Evolutionary conservation across 2,329 filamentous ascomycete species (phyloP).

Genomic region (Alternaria incomplexa): DNA sequence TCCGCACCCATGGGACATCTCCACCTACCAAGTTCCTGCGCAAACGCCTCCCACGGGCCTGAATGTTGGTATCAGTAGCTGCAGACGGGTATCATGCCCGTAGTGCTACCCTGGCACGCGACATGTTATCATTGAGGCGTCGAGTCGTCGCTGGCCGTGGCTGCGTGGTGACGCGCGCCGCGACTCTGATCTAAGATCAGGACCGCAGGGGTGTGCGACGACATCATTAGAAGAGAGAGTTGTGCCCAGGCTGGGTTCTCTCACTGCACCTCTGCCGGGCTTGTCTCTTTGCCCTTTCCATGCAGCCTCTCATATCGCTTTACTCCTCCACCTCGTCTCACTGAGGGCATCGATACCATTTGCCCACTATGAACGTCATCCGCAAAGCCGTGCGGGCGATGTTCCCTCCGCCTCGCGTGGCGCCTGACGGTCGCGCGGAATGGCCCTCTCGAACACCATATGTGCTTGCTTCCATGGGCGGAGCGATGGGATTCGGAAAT

Average conservation of each 20-base stretch:
- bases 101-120: neutral
- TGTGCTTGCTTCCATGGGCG: neutral
- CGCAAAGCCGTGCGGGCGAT: neutral
- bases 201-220: neutral
- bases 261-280: neutral
- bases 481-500: conserved; percentile 1
- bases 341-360: neutral
- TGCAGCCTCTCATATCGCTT: neutral
- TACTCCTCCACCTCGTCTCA: neutral
- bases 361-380: neutral
- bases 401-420: conserved; percentile 1
- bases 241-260: neutral
- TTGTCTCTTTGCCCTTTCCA: neutral
- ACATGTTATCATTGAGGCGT: neutral
- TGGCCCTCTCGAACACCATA: conserved; percentile 1
- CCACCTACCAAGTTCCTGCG: neutral
- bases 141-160: neutral
- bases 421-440: conserved; percentile 1
- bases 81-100: neutral
- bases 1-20: neutral
- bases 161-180: neutral
- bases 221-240: neutral
- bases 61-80: neutral
- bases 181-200: neutral
- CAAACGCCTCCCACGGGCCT: neutral